phyloP scores from a whole-genome alignment of 805 yeast genomes.

The Cyberlindnera maclurae region DNA sequence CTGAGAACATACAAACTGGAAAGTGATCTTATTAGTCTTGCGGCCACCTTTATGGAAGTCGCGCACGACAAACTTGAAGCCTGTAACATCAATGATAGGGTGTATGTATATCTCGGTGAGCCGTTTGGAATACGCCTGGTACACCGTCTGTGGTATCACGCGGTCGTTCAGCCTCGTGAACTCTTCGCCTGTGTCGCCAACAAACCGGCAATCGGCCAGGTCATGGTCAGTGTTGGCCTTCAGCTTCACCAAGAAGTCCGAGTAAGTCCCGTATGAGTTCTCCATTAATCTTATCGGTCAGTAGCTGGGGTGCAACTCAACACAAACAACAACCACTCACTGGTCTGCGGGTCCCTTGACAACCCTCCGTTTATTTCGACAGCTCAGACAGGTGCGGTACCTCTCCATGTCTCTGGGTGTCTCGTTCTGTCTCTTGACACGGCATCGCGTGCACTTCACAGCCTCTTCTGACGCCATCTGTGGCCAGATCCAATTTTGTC shows the following conservation, averaged over 20 bases:
- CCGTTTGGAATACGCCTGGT: slow-evolving; percentile 29
- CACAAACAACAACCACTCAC: neutral
- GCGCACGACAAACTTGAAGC: slow-evolving; percentile 36
- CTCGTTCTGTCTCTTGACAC: slow-evolving; percentile 33
- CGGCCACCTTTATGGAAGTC: slow-evolving; percentile 39
- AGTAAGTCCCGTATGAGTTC: slow-evolving; percentile 26
- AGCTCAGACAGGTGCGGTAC: slow-evolving; percentile 35
- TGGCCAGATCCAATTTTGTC: too few species aligned
- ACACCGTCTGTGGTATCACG: slow-evolving; percentile 26
- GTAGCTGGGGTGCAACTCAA: too few species aligned
- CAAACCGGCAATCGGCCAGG: slow-evolving; percentile 29
- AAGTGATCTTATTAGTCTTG: slow-evolving; percentile 33
- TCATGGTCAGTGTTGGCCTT: slow-evolving; percentile 30
- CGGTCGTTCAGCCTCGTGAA: slow-evolving; percentile 29
- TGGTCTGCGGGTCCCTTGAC: slow-evolving; percentile 11
- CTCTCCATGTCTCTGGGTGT: slow-evolving; percentile 26
- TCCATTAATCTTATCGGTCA: neutral
- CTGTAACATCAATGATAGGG: slow-evolving; percentile 35
- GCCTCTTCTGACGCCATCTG: slow-evolving; percentile 5
- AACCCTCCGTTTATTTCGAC: slow-evolving; percentile 34
- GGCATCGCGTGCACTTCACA: slow-evolving; percentile 37
- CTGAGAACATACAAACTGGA: slow-evolving; percentile 40
- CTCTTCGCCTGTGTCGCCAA: slow-evolving; percentile 24
- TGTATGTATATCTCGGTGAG: slow-evolving; percentile 30
- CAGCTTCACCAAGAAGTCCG: slow-evolving; percentile 24